These are phyloP conservation scores for Dacryopinax primogenitus DNA, from an alignment of 768 basidiomycete species.

Conservation along the genomic window DNA sequence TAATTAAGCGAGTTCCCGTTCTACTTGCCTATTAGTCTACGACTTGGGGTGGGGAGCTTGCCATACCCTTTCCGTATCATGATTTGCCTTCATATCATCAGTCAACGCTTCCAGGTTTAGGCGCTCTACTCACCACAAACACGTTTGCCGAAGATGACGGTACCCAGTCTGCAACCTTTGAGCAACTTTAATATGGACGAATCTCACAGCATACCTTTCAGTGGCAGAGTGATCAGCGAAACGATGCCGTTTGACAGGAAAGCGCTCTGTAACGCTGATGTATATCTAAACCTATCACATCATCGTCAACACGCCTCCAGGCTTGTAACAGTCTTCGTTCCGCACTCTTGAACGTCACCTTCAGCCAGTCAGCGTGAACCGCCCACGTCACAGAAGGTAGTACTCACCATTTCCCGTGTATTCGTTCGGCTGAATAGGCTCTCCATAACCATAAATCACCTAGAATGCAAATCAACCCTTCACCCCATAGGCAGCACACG, in stretches of 20 bases:
- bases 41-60: background rate
- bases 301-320: background rate
- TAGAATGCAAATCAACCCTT: background rate
- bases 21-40: conserved; percentile 21
- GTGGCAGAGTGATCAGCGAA: conserved; percentile 40
- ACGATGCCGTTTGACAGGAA: conserved; percentile 43
- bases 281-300: conserved; percentile 42
- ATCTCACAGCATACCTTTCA: conserved; percentile 28
- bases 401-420: conserved; percentile 36
- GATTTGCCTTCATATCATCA: conserved; percentile 32
- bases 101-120: background rate
- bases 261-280: conserved; percentile 37
- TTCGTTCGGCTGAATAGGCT: conserved; percentile 43
- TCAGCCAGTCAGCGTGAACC: background rate
- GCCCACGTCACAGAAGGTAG: background rate
- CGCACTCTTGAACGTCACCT: conserved; percentile 51
- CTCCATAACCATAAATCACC: conserved; percentile 35
- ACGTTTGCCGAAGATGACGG: conserved; percentile 42
- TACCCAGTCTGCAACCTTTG: conserved; percentile 40
- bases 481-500: background rate
- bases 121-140: conserved; percentile 33
- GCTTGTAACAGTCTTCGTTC: background rate
- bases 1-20: conserved; percentile 42
- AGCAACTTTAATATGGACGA: background rate
- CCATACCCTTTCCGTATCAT: conserved; percentile 50